Conservation (phyloP, 2,329 filamentous ascomycete genomes). For the Pestalotiopsis sp. region DNA sequence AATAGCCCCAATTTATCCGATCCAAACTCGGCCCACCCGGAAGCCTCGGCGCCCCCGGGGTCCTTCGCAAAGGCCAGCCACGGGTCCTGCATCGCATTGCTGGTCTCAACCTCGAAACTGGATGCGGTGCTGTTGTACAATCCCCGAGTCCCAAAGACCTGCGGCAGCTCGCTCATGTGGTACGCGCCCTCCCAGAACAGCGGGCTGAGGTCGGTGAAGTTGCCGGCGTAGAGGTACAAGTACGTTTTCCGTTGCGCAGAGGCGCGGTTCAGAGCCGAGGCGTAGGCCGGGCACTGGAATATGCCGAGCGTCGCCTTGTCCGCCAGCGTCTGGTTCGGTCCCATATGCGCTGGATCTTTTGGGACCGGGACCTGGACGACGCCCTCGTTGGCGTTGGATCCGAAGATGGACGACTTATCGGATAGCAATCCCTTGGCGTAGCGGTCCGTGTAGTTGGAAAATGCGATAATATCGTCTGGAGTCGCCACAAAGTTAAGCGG, state of each 20-base stretch:
- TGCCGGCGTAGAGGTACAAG: conserved; percentile 30
- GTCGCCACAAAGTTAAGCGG: neutral
- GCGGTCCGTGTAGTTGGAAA: conserved; percentile 7
- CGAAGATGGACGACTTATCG: neutral
- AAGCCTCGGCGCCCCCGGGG: neutral
- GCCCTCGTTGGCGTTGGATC: neutral
- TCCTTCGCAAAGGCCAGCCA: neutral
- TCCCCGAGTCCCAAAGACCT: conserved; percentile 34
- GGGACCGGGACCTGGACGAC: neutral
- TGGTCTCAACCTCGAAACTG: neutral
- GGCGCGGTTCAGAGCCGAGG: neutral
- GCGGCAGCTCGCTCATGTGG: conserved; percentile 33
- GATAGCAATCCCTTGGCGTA: neutral
- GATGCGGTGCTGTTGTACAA: neutral
- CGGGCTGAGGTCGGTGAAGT: conserved; percentile 32
- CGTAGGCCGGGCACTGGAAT: neutral
- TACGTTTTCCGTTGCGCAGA: conserved; percentile 19
- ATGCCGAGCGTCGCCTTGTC: neutral
- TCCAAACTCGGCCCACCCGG: neutral
- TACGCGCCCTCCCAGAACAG: conserved; percentile 30
- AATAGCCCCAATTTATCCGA: neutral
- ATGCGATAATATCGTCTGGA: neutral
- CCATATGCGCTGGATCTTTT: neutral
- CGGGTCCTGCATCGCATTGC: conserved; percentile 2
- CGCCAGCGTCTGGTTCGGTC: neutral